Evolutionary conservation across 306 rosid genomes (phyloP), one percentile per base, ranked within the genome.

Genomic region (Quercus agrifolia): DNA sequence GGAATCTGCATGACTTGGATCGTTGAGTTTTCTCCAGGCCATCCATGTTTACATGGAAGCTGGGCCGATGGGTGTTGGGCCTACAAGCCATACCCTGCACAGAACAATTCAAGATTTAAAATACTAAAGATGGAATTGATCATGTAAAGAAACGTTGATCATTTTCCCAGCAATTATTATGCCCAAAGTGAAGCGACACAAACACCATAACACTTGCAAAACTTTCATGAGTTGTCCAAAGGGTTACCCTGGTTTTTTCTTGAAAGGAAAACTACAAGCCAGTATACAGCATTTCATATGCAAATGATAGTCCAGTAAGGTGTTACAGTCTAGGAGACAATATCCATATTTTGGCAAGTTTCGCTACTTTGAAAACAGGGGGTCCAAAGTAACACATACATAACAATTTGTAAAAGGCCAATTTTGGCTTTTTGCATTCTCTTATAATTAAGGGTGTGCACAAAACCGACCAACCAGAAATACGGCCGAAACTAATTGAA

Each of bases 41-140:
- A 67, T 93, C 98, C 99, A 96, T 93, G 92, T 96, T 96, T 70
- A 96, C 98, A 35, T 90, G 98, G 85, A 96, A 96, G 86, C 97
- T 96, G 1, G 99, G 98, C 25, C 98, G 83, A 74, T 96, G 99
- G 15, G 97, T 96, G 80, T 96, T 96, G 8, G 98, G 98, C 76
- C 99, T 92, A 81, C 98, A 93, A 28, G 98, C 94, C 99, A 96
- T 96, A 88, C 96, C 98, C 99, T 96, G 88, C 76, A 80, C 14
- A 76, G 74, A 76, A 75, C 31, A 69, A 64, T 46, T 54, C 20
- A 78, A 74, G 55, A 69, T 23, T 78, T 78, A 54, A 80, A 74
- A 74, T 31, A 41, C 64, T 31, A 17, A 51, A 21, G 44, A 38
- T 35, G 70, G 79, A 70, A 74, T 41, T 1, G 33, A 70, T n/a